Base-by-base conservation (phyloP, 768 basidiomycete genomes). In the Exidia glandulosa region DNA sequence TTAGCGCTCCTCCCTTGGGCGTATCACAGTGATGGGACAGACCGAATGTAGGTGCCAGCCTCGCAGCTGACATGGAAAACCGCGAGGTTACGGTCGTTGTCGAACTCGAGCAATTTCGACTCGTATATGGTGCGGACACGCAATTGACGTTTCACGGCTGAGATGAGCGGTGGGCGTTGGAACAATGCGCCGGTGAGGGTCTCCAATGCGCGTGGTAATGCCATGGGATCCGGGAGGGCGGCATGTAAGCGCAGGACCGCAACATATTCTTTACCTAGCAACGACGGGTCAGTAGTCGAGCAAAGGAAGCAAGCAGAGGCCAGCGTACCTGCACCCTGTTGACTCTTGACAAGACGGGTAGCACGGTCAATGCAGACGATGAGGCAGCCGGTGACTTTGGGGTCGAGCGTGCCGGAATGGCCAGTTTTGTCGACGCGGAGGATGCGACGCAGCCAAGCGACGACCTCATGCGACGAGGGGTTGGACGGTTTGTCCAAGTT, bases 61-160 rank as follows among this genome's bases (percentile, higher is more conserved):
- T 99, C 96, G 71, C 96, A 99, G 25, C 90, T 93, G 27, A 97
- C 96, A 92, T 93, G 95, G 78, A 98, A 99, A 23, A 99, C 94
- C 41, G 83, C 92, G 58, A 99, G 82, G 68, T 96, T 94, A 57
- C 96, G 85, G 71, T 96, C 90, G 70, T 97, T 94, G 72, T 99
- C 96, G 66, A 93, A 97, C 73, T 99, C 96, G 65, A 96, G 79
- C 19, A 99, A 79, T 64, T 90, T 96, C 54, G 92, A 94, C 70
- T 95, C 88, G 72, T 99, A 90, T 63, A 99, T 94, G 13, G 96
- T 99, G 64, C 96, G 87, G 66, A 99, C 88, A 63, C 96, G 90
- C 33, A 99, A 80, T 74, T 98, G 95, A 61, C 96, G 89, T 72
- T 99, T 99, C 63, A 99, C 96, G 63, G 96, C 96, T 47, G 95